These are phyloP conservation scores for Quercus lobata DNA, from an alignment of 331 rosid species.

Conservation along the genomic window DNA sequence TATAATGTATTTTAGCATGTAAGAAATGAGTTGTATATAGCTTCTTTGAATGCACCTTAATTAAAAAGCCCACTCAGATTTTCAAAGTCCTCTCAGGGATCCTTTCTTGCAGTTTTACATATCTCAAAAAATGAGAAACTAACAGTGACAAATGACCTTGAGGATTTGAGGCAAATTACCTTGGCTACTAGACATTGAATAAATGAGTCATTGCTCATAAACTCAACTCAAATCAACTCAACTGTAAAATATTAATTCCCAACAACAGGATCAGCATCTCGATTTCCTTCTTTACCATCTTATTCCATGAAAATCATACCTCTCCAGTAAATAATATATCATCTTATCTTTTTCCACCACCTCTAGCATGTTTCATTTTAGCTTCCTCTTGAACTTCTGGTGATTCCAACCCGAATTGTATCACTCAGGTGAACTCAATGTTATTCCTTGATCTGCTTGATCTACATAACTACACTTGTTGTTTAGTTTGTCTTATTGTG, in stretches of 20 bases:
- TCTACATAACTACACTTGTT: not conserved
- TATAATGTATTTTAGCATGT: too few relatives aligned
- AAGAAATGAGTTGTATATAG: too few relatives aligned
- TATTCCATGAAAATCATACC: not conserved
- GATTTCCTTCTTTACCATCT: not conserved
- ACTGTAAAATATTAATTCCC: not conserved
- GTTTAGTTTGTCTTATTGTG: not conserved
- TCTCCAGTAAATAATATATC: not conserved
- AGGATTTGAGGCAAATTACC: not conserved
- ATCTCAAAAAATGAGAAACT: not conserved
- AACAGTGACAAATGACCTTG: not conserved
- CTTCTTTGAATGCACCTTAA: not conserved
- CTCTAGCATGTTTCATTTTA: not conserved
- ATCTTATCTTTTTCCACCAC: not conserved
- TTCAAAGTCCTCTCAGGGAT: not conserved
- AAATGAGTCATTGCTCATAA: not conserved
- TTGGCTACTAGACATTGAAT: too few relatives aligned
- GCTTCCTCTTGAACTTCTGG: not conserved
- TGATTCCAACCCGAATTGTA: not conserved
- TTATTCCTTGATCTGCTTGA: not conserved
- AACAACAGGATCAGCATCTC: not conserved
- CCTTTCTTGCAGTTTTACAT: not conserved
- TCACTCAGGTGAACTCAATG: not conserved
- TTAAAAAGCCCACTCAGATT: not conserved
- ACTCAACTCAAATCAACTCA: not conserved